A percentile compares a stretch with the other conserved stretches of the same genome.
These are phyloP conservation scores for Nicotiana otophora DNA, from an alignment of 257 asterid genomes.

Conservation along the genomic window DNA sequence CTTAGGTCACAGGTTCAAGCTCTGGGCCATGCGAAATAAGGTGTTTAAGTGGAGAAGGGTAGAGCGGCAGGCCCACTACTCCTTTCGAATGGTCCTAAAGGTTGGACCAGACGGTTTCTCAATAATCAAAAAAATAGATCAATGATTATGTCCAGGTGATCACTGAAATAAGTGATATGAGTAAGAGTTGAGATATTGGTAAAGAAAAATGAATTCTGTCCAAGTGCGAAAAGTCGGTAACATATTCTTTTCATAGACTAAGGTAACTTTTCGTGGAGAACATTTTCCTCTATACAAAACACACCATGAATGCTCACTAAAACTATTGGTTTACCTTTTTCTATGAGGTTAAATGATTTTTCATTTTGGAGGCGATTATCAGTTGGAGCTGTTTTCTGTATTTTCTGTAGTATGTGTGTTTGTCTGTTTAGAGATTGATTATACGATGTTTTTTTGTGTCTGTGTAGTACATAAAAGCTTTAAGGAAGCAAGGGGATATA, in stretches of 20 bases:
- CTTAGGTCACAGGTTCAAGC: too few species aligned
- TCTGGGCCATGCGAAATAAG: too few species aligned
- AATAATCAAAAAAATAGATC: too few species aligned
- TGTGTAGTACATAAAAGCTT: constrained; percentile 56
- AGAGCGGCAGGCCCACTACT: too few species aligned
- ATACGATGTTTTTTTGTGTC: constrained; percentile 6
- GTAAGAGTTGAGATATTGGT: background rate
- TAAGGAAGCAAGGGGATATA: constrained; percentile 85
- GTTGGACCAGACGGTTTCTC: too few species aligned
- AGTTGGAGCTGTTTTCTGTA: background rate
- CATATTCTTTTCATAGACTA: background rate
- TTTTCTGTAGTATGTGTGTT: background rate
- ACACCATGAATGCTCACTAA: background rate
- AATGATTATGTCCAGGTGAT: background rate
- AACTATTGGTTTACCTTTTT: background rate
- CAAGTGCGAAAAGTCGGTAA: background rate
- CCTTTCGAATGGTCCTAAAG: too few species aligned
- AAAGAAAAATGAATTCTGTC: background rate
- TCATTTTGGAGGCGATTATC: background rate
- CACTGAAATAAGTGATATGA: background rate
- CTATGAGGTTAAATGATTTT: background rate
- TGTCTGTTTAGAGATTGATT: background rate
- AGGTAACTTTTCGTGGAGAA: background rate
- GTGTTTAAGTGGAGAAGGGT: too few species aligned
- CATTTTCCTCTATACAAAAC: background rate